phyloP scores from a whole-genome alignment of 2,329 filamentous ascomycete genomes.

The Pseudogymnoascus sp. region DNA sequence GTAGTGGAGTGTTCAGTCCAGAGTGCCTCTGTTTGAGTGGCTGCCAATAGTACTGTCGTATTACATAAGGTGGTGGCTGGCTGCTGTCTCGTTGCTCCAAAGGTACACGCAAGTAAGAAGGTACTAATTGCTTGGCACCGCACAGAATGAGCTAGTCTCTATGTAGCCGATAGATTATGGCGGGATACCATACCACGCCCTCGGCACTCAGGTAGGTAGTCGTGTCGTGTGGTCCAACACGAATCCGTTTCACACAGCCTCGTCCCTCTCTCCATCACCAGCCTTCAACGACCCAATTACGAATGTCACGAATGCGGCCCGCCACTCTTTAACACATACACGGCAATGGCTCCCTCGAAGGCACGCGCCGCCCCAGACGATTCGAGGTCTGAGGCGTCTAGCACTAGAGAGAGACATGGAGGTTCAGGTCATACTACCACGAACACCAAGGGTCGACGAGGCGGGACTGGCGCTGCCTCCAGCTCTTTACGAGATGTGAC shows the following conservation, averaged over 20 bases:
- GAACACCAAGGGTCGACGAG: slow-evolving; percentile 24
- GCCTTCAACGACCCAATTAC: neutral
- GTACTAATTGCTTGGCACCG: neutral
- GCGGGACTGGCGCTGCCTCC: slow-evolving; percentile 17
- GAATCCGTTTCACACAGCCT: neutral
- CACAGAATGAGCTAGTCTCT: neutral
- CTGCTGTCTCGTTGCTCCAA: neutral
- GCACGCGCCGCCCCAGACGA: slow-evolving; percentile 26
- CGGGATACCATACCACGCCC: neutral
- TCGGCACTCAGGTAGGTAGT: neutral
- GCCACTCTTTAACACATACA: slow-evolving; percentile 7
- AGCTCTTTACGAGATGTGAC: slow-evolving; percentile 24
- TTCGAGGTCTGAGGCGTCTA: slow-evolving; percentile 29
- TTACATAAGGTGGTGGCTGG: slow-evolving; percentile 3
- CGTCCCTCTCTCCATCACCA: neutral
- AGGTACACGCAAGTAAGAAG: neutral
- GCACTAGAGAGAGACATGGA: slow-evolving; percentile 27
- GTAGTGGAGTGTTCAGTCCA: neutral
- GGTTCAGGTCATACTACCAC: slow-evolving; percentile 10
- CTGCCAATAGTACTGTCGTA: neutral
- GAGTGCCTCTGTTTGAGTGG: neutral
- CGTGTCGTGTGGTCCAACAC: slow-evolving; percentile 1
- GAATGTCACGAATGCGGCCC: neutral
- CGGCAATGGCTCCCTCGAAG: slow-evolving; percentile 25
- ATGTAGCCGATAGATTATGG: neutral